A percentile compares a stretch with the other conserved stretches of the same genome.
Evolutionary conservation across 2,329 filamentous ascomycete species (phyloP).

Genomic region (Colletotrichum eleusines): DNA sequence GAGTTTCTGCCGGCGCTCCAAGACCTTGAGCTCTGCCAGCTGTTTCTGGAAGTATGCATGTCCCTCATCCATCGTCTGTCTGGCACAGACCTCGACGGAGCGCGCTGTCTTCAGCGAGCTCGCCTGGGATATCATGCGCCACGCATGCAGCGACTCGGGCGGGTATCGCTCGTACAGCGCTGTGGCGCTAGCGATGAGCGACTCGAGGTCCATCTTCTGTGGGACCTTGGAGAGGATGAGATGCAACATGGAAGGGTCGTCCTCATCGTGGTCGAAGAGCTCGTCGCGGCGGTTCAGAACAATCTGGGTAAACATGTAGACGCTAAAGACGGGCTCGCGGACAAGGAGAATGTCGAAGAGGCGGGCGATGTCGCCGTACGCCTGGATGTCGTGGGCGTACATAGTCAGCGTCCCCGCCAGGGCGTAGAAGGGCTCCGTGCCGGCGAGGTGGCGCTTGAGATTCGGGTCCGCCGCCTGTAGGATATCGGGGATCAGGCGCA

Average conservation of each 20-base stretch:
- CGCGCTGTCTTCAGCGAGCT: constrained; percentile 90
- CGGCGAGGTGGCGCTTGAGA: constrained; percentile 80
- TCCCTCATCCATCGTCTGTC: constrained; percentile 75
- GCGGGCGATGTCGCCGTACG: constrained; percentile 87
- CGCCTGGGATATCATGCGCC: constrained; percentile 77
- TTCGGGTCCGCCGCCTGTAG: constrained; percentile 77
- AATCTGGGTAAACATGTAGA: constrained; percentile 94
- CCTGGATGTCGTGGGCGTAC: constrained; percentile 95
- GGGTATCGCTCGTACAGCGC: constrained; percentile 75
- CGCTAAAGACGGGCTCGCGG: constrained; percentile 84
- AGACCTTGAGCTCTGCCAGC: constrained; percentile 75
- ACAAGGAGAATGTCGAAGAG: constrained; percentile 94
- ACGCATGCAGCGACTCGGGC: constrained; percentile 78
- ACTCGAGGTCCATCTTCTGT: constrained; percentile 82
- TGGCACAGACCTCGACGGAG: constrained; percentile 59
- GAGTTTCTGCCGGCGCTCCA: constrained; percentile 68
- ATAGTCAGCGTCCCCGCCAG: constrained; percentile 93
- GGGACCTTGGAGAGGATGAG: constrained; percentile 89
- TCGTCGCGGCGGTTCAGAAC: constrained; percentile 84
- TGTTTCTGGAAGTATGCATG: constrained; percentile 77
- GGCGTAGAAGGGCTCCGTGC: constrained; percentile 89
- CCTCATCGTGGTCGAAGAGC: constrained; percentile 81
- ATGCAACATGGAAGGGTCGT: constrained; percentile 94
- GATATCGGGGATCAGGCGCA: constrained; percentile 88
- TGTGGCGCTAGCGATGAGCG: constrained; percentile 75